Evolutionary conservation across 2,329 filamentous ascomycete species (phyloP), one percentile per base, ranked within the genome.

Genomic region (Ophiostoma sp.): DNA sequence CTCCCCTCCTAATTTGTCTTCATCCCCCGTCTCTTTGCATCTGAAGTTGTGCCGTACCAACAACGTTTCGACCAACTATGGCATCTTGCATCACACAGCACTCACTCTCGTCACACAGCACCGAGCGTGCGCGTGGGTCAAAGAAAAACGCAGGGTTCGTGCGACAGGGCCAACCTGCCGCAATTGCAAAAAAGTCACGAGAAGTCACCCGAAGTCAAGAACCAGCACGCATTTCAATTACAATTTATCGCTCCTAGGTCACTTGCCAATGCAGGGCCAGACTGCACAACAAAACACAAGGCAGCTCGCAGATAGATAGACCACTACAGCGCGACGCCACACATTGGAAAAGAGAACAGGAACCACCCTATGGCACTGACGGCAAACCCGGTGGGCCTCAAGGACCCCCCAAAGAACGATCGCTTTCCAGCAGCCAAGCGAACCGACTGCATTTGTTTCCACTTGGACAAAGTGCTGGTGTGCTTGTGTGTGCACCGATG

Each of bases 61-160:
- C 31, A 50, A 33, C 31, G 42, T 33, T 25, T 36, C 28, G 45
- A 52, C 28, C 66, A 36, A 11, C 66, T 36, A 48, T 48, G 36
- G 63, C 63, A 22, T 52, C 45, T 52, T 52, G 28, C 45, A 50
- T 50, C 28, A 22, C 19, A 25, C 66, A 45, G 39, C 42, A 31
- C n/a, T 15, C 33, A 19, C 33, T 31, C 19, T 52, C n/a, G 66
- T 69, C 45, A 52, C 45, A 69, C 64, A 33, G 22, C 68, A 33
- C 68, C 33, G 31, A 39, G 68, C 19, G 9, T 70, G 33, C 50
- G 50, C 50, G 50, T 59, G 31, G 50, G 68, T 8, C 68, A 17
- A 70, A 31, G n/a, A 55, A 2, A 55, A 25, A 31, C n/a, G 50
- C 45, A 69, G 66, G 66, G 66, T 39, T 33, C 66, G 66, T 55